Percentiles rank a stretch among this genome's conserved stretches.
These are phyloP conservation scores for Xylaria curta DNA, from an alignment of 495 filamentous ascomycete genomes.

Conservation along the genomic window DNA sequence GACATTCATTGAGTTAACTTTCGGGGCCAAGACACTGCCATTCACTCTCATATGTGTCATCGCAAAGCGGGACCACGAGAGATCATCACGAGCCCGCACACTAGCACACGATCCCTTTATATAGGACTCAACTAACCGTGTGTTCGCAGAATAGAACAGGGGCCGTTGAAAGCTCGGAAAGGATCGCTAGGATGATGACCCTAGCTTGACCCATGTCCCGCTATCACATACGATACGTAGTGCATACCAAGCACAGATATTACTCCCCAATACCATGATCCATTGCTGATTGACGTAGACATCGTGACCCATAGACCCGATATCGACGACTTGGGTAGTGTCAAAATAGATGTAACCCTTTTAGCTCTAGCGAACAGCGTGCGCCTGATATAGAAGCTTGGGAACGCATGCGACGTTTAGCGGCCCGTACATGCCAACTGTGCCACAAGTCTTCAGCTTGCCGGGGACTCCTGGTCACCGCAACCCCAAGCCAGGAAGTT, in stretches of 20 bases:
- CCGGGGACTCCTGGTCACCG: neutral
- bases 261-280: neutral
- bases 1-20: neutral
- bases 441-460: conserved; percentile 17
- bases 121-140: neutral
- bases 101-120: neutral
- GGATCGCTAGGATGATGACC: conserved; percentile 22
- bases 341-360: conserved; percentile 5
- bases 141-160: conserved; percentile 4
- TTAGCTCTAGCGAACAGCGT: neutral
- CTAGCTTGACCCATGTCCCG: conserved; percentile 12
- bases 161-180: conserved; percentile 19
- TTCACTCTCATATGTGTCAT: neutral
- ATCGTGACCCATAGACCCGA: neutral
- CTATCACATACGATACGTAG: conserved; percentile 4
- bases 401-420: conserved; percentile 18
- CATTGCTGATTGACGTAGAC: conserved; percentile 12
- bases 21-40: neutral
- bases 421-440: conserved; percentile 16
- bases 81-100: neutral
- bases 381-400: conserved; percentile 23
- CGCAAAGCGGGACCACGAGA: neutral
- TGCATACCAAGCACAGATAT: neutral
- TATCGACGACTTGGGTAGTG: conserved; percentile 5
- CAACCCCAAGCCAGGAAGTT: neutral